Evolutionary conservation across 2,329 filamentous ascomycete species (phyloP).

Genomic region (Pseudogymnoascus sp.): DNA sequence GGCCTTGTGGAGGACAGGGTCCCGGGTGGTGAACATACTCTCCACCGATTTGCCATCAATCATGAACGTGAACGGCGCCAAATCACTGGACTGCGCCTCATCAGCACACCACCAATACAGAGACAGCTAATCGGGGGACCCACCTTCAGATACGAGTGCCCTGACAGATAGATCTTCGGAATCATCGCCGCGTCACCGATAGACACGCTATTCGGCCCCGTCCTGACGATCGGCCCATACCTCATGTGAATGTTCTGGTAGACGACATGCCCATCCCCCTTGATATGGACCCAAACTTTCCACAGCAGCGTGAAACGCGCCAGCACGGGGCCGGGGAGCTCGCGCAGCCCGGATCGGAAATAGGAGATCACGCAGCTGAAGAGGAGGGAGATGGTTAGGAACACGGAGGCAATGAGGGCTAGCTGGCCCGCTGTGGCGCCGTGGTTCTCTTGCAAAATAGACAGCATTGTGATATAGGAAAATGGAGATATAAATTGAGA

Average conservation of each 20-base stretch:
- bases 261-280: conserved; percentile 13
- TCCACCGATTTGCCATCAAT: neutral
- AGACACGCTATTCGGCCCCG: conserved; percentile 20
- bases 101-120: neutral
- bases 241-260: conserved; percentile 15
- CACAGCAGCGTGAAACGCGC: conserved; percentile 18
- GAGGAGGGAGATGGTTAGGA: neutral
- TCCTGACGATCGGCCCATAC: conserved; percentile 17
- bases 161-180: conserved; percentile 7
- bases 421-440: neutral
- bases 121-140: neutral
- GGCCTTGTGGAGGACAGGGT: conserved; percentile 21
- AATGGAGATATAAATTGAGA: neutral
- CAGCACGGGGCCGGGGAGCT: conserved; percentile 20
- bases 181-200: conserved; percentile 15
- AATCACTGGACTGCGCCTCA: neutral
- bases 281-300: conserved; percentile 13
- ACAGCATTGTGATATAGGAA: neutral
- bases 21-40: too few relatives aligned
- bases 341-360: neutral
- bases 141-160: neutral
- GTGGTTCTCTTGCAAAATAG: neutral
- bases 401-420: neutral
- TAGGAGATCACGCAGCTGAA: neutral
- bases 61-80: neutral